A percentile compares a stretch with the other conserved stretches of the same genome.
Evolutionary conservation across 1,284 basidiomycete genomes (phyloP).

Genomic region (Irpex sp.): DNA sequence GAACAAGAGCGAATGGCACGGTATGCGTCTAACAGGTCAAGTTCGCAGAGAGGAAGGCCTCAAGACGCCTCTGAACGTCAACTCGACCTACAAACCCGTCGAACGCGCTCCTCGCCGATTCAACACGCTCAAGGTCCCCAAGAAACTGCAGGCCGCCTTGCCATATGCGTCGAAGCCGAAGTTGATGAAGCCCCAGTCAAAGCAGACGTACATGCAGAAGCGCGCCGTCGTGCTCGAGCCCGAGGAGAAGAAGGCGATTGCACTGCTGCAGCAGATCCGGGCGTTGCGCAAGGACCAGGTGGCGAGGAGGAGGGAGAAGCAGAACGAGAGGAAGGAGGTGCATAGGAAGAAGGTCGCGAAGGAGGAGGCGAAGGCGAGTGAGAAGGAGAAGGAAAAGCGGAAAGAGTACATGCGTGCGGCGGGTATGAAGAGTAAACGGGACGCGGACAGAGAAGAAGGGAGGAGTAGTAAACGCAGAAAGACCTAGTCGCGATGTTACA

Average conservation of each 20-base stretch:
- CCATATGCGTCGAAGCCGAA: conserved; percentile 95
- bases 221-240: conserved; percentile 93
- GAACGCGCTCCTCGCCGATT: conserved; percentile 82
- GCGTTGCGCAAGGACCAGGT: conserved; percentile 89
- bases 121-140: conserved; percentile 86
- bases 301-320: conserved; percentile 73
- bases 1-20: conserved; percentile 76
- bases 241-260: conserved; percentile 89
- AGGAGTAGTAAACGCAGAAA: conserved; percentile 41
- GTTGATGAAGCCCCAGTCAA: conserved; percentile 67
- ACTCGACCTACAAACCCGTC: conserved; percentile 86
- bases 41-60: conserved; percentile 81
- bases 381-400: conserved; percentile 75
- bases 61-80: conserved; percentile 78
- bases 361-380: conserved; percentile 60
- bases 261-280: conserved; percentile 92
- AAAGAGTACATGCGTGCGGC: conserved; percentile 73
- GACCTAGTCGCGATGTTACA: conserved; percentile 3
- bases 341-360: conserved; percentile 66
- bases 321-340: conserved; percentile 62
- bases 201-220: conserved; percentile 83
- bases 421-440: conserved; percentile 69
- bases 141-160: conserved; percentile 82
- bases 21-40: conserved; percentile 95
- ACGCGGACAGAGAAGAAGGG: conserved; percentile 54